Conservation (phyloP, 1,284 basidiomycete species). For the Puccinia polysora region DNA sequence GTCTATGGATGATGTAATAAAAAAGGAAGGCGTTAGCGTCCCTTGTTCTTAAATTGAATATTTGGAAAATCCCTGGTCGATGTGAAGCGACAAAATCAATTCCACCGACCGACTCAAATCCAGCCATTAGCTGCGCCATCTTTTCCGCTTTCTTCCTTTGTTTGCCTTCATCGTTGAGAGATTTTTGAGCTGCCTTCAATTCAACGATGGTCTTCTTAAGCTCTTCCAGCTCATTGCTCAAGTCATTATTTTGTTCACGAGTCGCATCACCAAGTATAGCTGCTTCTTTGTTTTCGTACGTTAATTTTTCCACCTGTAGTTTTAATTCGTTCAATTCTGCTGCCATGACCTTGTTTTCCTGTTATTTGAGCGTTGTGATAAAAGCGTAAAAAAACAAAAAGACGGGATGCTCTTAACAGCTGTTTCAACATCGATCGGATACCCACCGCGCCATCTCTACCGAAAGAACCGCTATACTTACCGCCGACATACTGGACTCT, state of each 20-base stretch:
- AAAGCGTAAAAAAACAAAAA: conserved; percentile 25
- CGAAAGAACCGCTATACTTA: conserved; percentile 52
- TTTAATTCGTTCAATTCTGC: conserved; percentile 80
- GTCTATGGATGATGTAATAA: conserved; percentile 61
- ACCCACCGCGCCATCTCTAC: background rate
- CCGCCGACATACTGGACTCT: conserved; percentile 69
- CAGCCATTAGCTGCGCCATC: conserved; percentile 99
- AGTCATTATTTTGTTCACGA: conserved; percentile 88
- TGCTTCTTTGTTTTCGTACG: conserved; percentile 93
- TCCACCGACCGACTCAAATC: conserved; percentile 77
- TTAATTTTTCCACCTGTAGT: conserved; percentile 81
- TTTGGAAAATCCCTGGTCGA: too few species aligned
- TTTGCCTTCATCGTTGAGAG: conserved; percentile 83
- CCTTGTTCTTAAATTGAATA: too few species aligned
- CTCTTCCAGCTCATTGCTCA: conserved; percentile 83
- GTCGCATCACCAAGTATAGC: conserved; percentile 91
- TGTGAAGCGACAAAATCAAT: too few species aligned
- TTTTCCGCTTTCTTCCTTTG: conserved; percentile 99
- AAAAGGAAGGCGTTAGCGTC: conserved; percentile 7
- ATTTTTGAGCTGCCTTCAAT: conserved; percentile 65
- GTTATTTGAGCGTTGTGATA: conserved; percentile 24
- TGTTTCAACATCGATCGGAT: background rate
- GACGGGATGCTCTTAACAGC: background rate
- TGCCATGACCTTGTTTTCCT: conserved; percentile 86
- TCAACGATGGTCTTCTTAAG: conserved; percentile 56